Conservation (phyloP, 345 rosid species). For the Rhodamnia argentea region DNA sequence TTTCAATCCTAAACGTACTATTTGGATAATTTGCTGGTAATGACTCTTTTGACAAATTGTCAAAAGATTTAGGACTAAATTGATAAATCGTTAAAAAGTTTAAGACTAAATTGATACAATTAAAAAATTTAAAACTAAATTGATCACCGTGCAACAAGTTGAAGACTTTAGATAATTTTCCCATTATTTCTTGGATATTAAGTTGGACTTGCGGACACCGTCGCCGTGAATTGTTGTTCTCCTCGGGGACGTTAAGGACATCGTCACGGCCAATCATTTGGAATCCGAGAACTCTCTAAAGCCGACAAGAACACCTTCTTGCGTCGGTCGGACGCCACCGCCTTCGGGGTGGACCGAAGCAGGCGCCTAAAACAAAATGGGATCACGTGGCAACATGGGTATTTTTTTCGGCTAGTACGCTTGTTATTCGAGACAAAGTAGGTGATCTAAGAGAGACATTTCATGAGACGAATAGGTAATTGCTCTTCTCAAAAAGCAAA, state of each 20-base stretch:
- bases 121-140: no score
- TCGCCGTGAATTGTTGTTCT: neutral
- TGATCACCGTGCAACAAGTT: rapidly evolving
- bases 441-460: neutral
- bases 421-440: neutral
- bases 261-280: neutral
- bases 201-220: neutral
- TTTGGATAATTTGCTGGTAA: no score
- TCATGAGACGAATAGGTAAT: neutral
- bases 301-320: no score
- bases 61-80: no score
- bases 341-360: neutral
- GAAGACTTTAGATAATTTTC: no score
- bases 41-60: no score
- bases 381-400: neutral
- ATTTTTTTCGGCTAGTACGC: no score
- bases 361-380: neutral
- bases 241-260: neutral
- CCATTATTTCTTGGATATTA: neutral
- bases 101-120: no score
- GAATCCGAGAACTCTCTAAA: neutral
- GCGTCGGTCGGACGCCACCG: no score
- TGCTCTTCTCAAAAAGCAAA: no score
- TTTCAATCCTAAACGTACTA: no score
- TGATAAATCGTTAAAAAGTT: no score